Evolutionary conservation across 139 green algal species (phyloP).

Genomic region (Chlorella sp.): DNA sequence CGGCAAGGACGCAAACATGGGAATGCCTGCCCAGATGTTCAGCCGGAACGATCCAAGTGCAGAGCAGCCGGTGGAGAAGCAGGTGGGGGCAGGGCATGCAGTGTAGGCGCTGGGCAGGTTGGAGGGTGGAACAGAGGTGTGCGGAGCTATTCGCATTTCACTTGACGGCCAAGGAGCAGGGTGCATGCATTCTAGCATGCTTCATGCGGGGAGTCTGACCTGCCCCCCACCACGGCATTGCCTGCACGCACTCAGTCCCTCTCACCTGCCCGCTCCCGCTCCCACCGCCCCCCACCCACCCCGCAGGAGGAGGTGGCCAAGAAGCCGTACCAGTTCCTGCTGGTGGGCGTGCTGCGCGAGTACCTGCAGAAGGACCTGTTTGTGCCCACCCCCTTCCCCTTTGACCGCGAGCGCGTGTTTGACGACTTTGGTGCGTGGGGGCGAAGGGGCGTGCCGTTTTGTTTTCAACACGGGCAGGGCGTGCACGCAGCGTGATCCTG

Average conservation of each 20-base stretch:
- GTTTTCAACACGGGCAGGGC: too few species aligned
- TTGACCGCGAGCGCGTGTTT: conserved; percentile 80
- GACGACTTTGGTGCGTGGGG: conserved; percentile 79
- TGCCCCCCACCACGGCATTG: too few species aligned
- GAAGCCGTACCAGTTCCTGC: conserved; percentile 96
- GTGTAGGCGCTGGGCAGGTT: too few species aligned
- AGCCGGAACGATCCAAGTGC: neutral
- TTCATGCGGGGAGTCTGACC: too few species aligned
- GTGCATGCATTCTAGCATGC: too few species aligned
- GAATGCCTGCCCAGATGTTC: neutral
- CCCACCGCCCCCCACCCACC: neutral
- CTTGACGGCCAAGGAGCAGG: too few species aligned
- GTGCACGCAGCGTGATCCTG: neutral
- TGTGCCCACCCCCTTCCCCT: conserved; percentile 51
- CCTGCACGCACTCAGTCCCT: too few species aligned
- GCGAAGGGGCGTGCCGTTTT: neutral
- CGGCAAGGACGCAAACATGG: conserved; percentile 21
- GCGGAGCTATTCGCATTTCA: too few species aligned
- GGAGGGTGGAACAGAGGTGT: too few species aligned
- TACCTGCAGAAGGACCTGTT: conserved; percentile 94
- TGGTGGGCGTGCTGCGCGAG: conserved; percentile 90
- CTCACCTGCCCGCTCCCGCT: neutral
- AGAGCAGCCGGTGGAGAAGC: conserved; percentile 2
- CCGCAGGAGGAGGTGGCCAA: conserved; percentile 70
- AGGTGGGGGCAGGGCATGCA: neutral